A percentile compares a stretch with the other conserved stretches of the same genome.
Evolutionary conservation across 257 asterid species (phyloP).

Genomic region (Capsicum baccatum): DNA sequence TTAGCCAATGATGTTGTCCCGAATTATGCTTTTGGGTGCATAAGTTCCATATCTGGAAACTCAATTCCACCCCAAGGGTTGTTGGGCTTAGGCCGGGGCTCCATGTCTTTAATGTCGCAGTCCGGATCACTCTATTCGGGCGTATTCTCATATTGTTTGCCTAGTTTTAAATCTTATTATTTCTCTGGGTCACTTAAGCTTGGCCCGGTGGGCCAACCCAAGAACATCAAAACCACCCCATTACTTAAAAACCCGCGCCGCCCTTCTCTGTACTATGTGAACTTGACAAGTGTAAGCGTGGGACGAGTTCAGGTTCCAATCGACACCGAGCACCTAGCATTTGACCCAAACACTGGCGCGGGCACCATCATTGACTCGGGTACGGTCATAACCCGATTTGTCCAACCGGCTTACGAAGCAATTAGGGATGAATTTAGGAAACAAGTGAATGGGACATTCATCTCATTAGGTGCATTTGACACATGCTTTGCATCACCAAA

Average conservation of each 20-base stretch:
- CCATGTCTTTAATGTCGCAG: conserved; percentile 74
- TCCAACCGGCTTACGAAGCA: conserved; percentile 58
- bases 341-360: conserved; percentile 71
- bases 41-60: conserved; percentile 56
- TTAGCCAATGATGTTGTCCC: conserved; percentile 62
- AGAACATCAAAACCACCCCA: conserved; percentile 68
- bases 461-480: conserved; percentile 72
- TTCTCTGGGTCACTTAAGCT: conserved; percentile 91
- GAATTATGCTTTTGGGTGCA: conserved; percentile 80
- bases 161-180: conserved; percentile 80
- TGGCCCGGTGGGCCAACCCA: conserved; percentile 82
- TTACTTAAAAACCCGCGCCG: conserved; percentile 82
- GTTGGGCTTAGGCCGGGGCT: conserved; percentile 87
- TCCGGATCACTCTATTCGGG: conserved; percentile 74
- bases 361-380: conserved; percentile 86
- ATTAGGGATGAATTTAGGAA: conserved; percentile 66
- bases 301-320: conserved; percentile 62
- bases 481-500: conserved; percentile 58
- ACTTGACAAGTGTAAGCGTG: conserved; percentile 80
- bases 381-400: conserved; percentile 60
- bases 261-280: conserved; percentile 72
- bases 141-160: conserved; percentile 78
- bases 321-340: conserved; percentile 57
- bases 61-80: conserved; percentile 85
- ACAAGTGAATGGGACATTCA: conserved; percentile 54